Evolutionary conservation across 2,329 filamentous ascomycete genomes (phyloP), one percentile per base, ranked within the genome.

Genomic region (Fusarium sp.): DNA sequence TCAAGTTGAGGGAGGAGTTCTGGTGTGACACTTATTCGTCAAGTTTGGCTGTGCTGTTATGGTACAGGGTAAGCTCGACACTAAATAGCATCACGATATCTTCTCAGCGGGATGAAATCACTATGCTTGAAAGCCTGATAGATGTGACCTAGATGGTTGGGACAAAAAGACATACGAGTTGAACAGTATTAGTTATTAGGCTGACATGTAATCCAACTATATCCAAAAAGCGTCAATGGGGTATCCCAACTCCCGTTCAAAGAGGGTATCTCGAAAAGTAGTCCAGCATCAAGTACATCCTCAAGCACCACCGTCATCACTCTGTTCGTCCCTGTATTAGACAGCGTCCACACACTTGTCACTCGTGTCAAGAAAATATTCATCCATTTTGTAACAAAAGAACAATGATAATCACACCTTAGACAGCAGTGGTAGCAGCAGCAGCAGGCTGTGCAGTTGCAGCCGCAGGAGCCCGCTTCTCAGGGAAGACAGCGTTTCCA

Each of bases 401-500:
- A 20, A 47, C 30, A 15, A 40, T 19, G 14, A 47, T 22, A 19
- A 11, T 6, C 14, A n/a, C 26, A 17, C 26, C 44, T 39, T 54
- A 68, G 30, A 69, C 65, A 14, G 65, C 57, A 64, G 54, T 39
- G 5, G 70, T 48, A 39, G 51, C 57, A 33, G 60, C 57, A 33
- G 60, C 50, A 2, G 59, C 55, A 35, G 67, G 62, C 20, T 37
- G 54, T 22, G 53, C 19, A 13, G 50, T 46, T 20, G 39, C 67
- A 30, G 71, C 47, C 4, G 22, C 58, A 39, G 55, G 57, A 39
- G 71, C 64, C 78, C 61, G 52, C 60, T 86, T 85, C 76, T 85
- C 83, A 46, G 82, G 83, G 75, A 79, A 83, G 44, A 76, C 74
- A n/a, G 80, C 81, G 14, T 71, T 68, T 10, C 70, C 70, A n/a